A percentile compares a stretch with the other conserved stretches of the same genome.
Evolutionary conservation across 345 rosid species (phyloP).

Genomic region (Pistacia atlantica): DNA sequence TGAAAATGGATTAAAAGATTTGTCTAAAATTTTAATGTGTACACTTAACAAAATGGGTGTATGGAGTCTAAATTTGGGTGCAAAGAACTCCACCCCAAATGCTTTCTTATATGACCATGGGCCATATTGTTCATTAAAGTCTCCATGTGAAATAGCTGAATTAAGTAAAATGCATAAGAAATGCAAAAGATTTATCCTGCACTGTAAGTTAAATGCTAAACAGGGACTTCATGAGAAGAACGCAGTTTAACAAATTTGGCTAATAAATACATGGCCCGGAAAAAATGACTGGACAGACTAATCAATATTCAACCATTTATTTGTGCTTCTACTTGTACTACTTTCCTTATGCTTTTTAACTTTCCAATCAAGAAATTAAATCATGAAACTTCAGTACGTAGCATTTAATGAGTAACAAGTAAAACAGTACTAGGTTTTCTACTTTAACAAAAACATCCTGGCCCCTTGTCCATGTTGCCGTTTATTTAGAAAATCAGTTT

Average conservation of each 20-base stretch:
- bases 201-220: neutral
- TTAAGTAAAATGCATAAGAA: neutral
- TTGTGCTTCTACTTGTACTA: neutral
- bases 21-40: too few species aligned
- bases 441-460: neutral
- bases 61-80: too few species aligned
- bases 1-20: too few species aligned
- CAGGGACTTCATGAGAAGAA: neutral
- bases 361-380: neutral
- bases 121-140: neutral
- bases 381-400: neutral
- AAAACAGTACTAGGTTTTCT: neutral
- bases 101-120: too few species aligned
- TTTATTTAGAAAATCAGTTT: constrained; percentile 12
- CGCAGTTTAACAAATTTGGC: neutral
- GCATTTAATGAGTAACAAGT: neutral
- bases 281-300: constrained; percentile 1
- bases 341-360: neutral
- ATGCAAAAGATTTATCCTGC: neutral
- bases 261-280: neutral
- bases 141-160: neutral
- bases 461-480: neutral
- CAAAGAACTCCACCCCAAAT: too few species aligned
- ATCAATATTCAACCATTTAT: constrained; percentile 9
- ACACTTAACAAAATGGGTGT: too few species aligned